Percentiles rank a stretch among this genome's conserved stretches.
Conservation (phyloP, 345 rosid species). For the Balakata baccata region DNA sequence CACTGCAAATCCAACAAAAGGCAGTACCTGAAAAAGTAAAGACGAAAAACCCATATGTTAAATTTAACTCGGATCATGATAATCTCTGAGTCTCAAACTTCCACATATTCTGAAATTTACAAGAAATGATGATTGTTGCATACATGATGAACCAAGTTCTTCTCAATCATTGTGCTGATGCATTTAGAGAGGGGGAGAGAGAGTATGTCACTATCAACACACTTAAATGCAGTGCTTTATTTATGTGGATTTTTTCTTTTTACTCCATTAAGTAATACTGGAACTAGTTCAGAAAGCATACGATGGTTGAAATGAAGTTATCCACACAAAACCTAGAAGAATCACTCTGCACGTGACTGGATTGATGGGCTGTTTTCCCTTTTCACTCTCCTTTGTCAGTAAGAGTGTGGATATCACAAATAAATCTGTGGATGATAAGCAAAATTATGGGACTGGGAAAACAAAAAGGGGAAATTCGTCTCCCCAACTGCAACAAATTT, state of each 20-base stretch:
- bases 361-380: not conserved
- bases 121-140: not conserved
- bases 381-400: too few species aligned
- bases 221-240: not conserved
- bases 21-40: constrained; percentile 57
- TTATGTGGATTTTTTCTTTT: not conserved
- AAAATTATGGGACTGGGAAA: not conserved
- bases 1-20: constrained; percentile 56
- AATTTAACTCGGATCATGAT: not conserved
- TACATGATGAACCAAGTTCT: not conserved
- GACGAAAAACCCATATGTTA: not conserved
- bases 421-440: not conserved
- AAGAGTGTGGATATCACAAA: too few species aligned
- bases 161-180: not conserved
- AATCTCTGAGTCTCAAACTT: not conserved
- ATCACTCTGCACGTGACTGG: not conserved
- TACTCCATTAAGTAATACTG: not conserved
- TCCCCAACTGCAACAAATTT: not conserved
- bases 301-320: not conserved
- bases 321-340: not conserved
- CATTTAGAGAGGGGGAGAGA: not conserved
- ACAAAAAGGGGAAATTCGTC: not conserved
- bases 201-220: not conserved
- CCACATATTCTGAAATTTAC: not conserved
- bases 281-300: not conserved